Percentiles rank a stretch among this genome's conserved stretches.
Conservation (phyloP, 2,329 filamentous ascomycete genomes). For the Talaromyces verruculosus region DNA sequence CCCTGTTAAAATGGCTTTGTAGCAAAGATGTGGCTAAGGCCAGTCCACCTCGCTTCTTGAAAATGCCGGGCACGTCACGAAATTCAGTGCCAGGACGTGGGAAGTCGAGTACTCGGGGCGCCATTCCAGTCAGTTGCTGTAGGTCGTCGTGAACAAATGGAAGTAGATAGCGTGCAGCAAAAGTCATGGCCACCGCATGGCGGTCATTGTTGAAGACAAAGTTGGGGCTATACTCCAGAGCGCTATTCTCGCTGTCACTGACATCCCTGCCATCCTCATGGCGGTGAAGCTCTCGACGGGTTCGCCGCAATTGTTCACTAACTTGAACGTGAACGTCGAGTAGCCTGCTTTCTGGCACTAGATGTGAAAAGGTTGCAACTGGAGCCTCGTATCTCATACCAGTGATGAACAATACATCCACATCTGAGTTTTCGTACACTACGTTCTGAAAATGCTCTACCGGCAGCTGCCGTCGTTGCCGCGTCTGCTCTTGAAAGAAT, state of each 20-base stretch:
- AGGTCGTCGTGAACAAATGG: not conserved
- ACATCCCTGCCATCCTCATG: not conserved
- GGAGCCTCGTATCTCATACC: conserved; percentile 64
- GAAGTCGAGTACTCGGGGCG: not conserved
- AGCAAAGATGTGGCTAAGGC: conserved; percentile 46
- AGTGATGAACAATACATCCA: conserved; percentile 60
- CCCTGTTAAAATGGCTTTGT: conserved; percentile 45
- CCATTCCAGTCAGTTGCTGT: not conserved
- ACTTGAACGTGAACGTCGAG: conserved; percentile 56
- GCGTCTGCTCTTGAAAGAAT: conserved; percentile 53
- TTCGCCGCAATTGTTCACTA: conserved; percentile 36
- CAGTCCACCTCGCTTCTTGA: not conserved
- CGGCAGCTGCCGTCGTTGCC: conserved; percentile 47
- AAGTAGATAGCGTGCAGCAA: not conserved
- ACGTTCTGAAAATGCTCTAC: conserved; percentile 54
- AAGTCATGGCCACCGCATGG: not conserved
- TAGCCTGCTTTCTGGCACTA: conserved; percentile 55
- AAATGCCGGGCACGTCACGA: not conserved
- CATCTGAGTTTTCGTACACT: conserved; percentile 43
- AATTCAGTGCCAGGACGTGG: conserved; percentile 3
- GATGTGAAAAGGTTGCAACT: conserved; percentile 53
- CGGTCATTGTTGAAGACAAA: conserved; percentile 1
- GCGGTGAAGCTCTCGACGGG: not conserved
- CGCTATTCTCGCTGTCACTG: not conserved
- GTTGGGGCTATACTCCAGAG: not conserved